These are phyloP conservation scores for Jatropha multifida DNA, from an alignment of 441 rosid species.

Conservation along the genomic window DNA sequence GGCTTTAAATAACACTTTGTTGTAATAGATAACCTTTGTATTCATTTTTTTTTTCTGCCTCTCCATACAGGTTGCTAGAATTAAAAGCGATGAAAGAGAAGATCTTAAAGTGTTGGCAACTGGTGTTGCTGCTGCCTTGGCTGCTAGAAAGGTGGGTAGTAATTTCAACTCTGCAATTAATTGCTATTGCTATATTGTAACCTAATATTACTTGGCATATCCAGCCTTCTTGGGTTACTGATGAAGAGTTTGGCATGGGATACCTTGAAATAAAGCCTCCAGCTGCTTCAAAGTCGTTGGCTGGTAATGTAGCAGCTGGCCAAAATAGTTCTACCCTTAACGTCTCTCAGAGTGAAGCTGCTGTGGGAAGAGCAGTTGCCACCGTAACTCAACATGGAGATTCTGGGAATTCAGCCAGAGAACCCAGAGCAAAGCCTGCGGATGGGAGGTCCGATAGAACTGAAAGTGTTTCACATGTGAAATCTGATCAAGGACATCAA, in stretches of 20 bases:
- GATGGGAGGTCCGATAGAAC: conserved; percentile 76
- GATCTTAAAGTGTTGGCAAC: conserved; percentile 99
- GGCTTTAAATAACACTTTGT: conserved; percentile 17
- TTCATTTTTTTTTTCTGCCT: conserved; percentile 25
- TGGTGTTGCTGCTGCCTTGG: conserved; percentile 98
- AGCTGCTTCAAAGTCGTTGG: conserved; percentile 52
- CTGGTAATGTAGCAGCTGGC: conserved; percentile 37
- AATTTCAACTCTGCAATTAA: neutral
- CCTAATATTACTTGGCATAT: conserved; percentile 21
- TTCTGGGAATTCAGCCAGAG: conserved; percentile 56
- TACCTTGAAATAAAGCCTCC: conserved; percentile 88
- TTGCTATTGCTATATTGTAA: neutral
- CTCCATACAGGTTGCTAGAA: conserved; percentile 75
- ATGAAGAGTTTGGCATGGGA: conserved; percentile 99
- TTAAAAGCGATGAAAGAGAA: conserved; percentile 96
- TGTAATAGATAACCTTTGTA: conserved; percentile 13
- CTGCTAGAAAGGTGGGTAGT: conserved; percentile 85
- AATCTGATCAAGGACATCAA: conserved; percentile 63
- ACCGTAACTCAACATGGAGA: conserved; percentile 54
- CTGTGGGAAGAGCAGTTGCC: conserved; percentile 46
- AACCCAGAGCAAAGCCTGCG: conserved; percentile 63
- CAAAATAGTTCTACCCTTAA: conserved; percentile 54
- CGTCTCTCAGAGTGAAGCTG: conserved; percentile 57
- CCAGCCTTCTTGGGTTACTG: conserved; percentile 98
- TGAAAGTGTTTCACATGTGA: conserved; percentile 45